phyloP scores from a whole-genome alignment of 2,329 filamentous ascomycete species.

The Moelleriella libera region DNA sequence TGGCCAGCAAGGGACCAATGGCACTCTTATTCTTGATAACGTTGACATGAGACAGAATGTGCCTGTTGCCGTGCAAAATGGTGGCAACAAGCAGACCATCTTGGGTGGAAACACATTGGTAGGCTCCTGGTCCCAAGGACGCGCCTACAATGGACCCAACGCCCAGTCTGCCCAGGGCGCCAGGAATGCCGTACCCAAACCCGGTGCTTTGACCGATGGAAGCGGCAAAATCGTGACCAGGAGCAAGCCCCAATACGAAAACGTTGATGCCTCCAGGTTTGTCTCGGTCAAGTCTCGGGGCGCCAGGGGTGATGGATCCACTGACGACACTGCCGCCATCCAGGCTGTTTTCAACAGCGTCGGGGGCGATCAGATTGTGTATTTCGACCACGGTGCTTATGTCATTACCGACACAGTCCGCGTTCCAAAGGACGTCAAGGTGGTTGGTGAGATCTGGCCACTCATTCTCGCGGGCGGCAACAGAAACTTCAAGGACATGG shows the following conservation, averaged over 20 bases:
- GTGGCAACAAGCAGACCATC: slow-evolving; percentile 41
- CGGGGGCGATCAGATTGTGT: slow-evolving; percentile 50
- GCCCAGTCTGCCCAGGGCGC: slow-evolving; percentile 45
- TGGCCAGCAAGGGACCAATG: slow-evolving; percentile 52
- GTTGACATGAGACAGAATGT: slow-evolving; percentile 65
- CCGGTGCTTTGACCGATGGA: slow-evolving; percentile 46
- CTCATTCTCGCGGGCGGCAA: slow-evolving; percentile 70
- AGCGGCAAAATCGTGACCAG: slow-evolving; percentile 64
- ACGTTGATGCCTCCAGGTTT: slow-evolving; percentile 52
- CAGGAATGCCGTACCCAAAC: slow-evolving; percentile 43
- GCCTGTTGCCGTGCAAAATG: slow-evolving; percentile 48
- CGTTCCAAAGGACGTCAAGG: slow-evolving; percentile 67
- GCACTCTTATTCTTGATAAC: slow-evolving; percentile 76
- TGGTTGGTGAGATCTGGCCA: slow-evolving; percentile 86
- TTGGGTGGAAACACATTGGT: slow-evolving; percentile 58
- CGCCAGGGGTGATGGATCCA: slow-evolving; percentile 73
- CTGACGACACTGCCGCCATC: slow-evolving; percentile 78
- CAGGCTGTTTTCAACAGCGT: slow-evolving; percentile 62
- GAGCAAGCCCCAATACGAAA: slow-evolving; percentile 79
- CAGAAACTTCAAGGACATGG: slow-evolving; percentile 55
- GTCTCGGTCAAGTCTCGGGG: slow-evolving; percentile 71
- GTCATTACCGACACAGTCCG: slow-evolving; percentile 55
- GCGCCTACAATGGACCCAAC: slow-evolving; percentile 43
- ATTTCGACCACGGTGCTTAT: slow-evolving; percentile 65
- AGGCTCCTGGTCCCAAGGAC: slow-evolving; percentile 65